Base-by-base conservation (phyloP, 73 alveolate genomes). In the Paramecium sonneborni region DNA sequence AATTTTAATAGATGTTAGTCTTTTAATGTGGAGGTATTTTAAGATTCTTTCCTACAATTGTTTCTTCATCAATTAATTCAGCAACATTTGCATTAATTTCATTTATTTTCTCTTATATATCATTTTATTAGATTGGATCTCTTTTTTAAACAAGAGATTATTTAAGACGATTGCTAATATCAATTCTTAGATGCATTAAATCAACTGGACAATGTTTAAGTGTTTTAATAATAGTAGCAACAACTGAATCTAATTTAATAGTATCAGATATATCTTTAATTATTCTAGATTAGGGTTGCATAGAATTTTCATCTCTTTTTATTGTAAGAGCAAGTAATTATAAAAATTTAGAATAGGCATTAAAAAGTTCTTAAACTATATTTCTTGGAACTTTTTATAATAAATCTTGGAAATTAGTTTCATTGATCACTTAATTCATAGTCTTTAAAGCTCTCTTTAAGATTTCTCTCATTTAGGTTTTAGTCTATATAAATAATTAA, bases 11-110 rank as follows among this genome's bases (percentile, higher is more conserved):
- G 37, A 79, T 23, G 10, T 23, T 30, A 10, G 90, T 44, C 55
- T 79, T 79, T 23, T 41, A 28, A 39, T n/a, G 15, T 7, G 69
- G 44, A 2, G 90, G 46, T 26, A 79, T 41, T 79, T 79, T 79
- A 2, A 39, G 46, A 9, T 44, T 11, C 28, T 46, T 79, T 12
- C 72, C 72, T 0, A 79, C 48, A 8, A 79, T 43, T 1, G 69
- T 79, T 24, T 79, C 90, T 43, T 79, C 90, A 39, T 79, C 90
- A 24, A 79, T 43, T 14, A 79, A 44, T 79, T 79, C 90, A 2
- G 41, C 69, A 10, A 79, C 74, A 79, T 79, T 79, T 4, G 76
- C 69, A 21, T 23, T 41, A 10, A 79, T 79, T 79, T 79, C 90
- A 79, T 39, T 46, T 3, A 79, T 79, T 24, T 41, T 79, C 3